Conservation (phyloP, 805 yeast species). For the Starmerella stellata region DNA sequence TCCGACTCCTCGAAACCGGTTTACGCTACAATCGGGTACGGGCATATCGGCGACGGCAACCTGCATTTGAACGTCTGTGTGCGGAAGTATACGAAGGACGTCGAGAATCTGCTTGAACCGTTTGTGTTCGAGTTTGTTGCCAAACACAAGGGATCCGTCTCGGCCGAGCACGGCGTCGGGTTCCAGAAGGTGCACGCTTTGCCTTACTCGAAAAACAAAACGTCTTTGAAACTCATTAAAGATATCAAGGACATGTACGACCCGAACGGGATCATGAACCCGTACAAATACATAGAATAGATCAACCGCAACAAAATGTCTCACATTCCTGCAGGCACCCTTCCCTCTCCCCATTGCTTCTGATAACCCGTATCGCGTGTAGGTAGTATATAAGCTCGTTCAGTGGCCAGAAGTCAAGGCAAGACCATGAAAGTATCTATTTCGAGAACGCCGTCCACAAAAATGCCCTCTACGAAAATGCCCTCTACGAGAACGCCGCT, state of each 20-base stretch:
- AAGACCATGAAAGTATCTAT: too few relatives aligned
- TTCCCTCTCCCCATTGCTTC: too few relatives aligned
- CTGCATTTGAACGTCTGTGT: slow-evolving; percentile 86
- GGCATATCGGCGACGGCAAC: slow-evolving; percentile 97
- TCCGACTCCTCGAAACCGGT: slow-evolving; percentile 50
- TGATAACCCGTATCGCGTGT: too few relatives aligned
- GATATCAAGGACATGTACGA: slow-evolving; percentile 66
- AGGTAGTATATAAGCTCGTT: too few relatives aligned
- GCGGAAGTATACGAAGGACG: slow-evolving; percentile 57
- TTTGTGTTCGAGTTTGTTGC: slow-evolving; percentile 82
- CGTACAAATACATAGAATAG: slow-evolving; percentile 52
- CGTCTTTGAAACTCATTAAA: slow-evolving; percentile 57
- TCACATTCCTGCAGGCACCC: too few relatives aligned
- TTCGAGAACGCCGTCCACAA: too few relatives aligned
- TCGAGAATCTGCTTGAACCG: slow-evolving; percentile 76
- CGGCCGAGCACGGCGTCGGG: slow-evolving; percentile 96
- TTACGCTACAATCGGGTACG: slow-evolving; percentile 81
- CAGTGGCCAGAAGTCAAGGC: too few relatives aligned
- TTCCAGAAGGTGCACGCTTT: slow-evolving; percentile 87
- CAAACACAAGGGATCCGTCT: slow-evolving; percentile 54
- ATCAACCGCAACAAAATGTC: too few relatives aligned
- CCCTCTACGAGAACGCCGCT: too few relatives aligned
- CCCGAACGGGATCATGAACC: slow-evolving; percentile 83
- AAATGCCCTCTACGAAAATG: too few relatives aligned
- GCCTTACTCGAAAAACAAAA: slow-evolving; percentile 60